Evolutionary conservation across 257 asterid genomes (phyloP), one percentile per base, ranked within the genome.

Genomic region (Agastache rugosa): DNA sequence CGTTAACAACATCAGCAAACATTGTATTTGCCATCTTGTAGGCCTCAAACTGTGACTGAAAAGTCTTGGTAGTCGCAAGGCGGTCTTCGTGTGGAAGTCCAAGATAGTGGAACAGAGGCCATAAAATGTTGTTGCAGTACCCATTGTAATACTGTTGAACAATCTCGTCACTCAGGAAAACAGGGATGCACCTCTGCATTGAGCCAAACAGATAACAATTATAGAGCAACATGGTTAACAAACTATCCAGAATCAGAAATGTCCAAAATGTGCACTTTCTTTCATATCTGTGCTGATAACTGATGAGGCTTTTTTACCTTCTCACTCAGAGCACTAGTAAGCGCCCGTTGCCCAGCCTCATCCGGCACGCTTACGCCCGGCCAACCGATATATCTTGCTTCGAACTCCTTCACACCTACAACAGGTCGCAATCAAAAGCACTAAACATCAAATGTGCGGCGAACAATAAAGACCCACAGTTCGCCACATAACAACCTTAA

Each of bases 51-150:
- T 93, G 98, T 25, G 98, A 86, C 83, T 93, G 93, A 45, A 93
- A 93, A 81, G 95, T 93, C 85, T 93, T 83, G 63, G 98, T 93
- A 31, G 98, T 93, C 15, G 95, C 96, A 69, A 93, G 85, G 19
- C 96, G 93, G 69, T 90, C 98, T 81, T 93, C 98, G 79, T 90
- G 98, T 6, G 98, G 98, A 73, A 93, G 97, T 72, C 98, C 97
- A 72, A 93, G 89, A 73, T 93, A 93, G 82, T 93, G 98, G 82
- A 93, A 89, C 76, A 90, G 86, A 48, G 98, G 98, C 98, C 98
- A 93, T 37, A 93, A 69, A 63, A 93, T 90, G 63, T 93, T 93
- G 78, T 90, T 89, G 90, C 98, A 93, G 73, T 90, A 93, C 58
- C 98, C 98, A 73, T 93, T 90, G 81, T 93, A 93, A 78, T 93